Percentiles rank a stretch among this genome's conserved stretches.
Conservation (phyloP, 306 rosid species). For the Fagus sylvatica region DNA sequence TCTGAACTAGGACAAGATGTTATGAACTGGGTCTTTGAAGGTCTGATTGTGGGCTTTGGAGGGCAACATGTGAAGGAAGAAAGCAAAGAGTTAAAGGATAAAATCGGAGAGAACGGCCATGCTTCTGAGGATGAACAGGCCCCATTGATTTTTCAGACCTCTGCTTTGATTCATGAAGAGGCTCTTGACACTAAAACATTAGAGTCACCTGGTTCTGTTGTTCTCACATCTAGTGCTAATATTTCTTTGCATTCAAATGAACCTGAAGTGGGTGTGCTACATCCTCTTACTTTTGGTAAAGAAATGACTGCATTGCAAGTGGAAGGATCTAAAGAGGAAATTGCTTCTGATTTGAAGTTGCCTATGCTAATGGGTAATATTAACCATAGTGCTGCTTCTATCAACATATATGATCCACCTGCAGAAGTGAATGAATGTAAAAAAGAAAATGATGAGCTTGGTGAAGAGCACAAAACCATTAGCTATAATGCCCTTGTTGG, state of each 20-base stretch:
- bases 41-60: conserved; percentile 47
- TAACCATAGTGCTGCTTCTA: conserved; percentile 32
- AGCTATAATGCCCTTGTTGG: conserved; percentile 35
- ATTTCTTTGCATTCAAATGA: conserved; percentile 25
- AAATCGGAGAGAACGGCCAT: conserved; percentile 35
- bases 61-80: conserved; percentile 41
- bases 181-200: conserved; percentile 27
- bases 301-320: conserved; percentile 49
- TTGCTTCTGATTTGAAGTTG: conserved; percentile 44
- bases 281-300: conserved; percentile 47
- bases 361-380: conserved; percentile 30
- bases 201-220: conserved; percentile 45
- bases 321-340: conserved; percentile 46
- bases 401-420: conserved; percentile 23
- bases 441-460: conserved; percentile 39
- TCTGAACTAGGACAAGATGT: conserved; percentile 52
- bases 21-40: conserved; percentile 50
- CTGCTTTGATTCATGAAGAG: conserved; percentile 49
- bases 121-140: conserved; percentile 44
- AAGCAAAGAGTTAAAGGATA: conserved; percentile 42
- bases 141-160: conserved; percentile 47
- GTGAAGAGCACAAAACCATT: conserved; percentile 30
- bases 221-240: conserved; percentile 33
- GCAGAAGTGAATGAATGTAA: conserved; percentile 29
- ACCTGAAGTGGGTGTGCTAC: conserved; percentile 35